phyloP scores from a whole-genome alignment of 1,284 basidiomycete genomes.

The Calocybe gambosa region DNA sequence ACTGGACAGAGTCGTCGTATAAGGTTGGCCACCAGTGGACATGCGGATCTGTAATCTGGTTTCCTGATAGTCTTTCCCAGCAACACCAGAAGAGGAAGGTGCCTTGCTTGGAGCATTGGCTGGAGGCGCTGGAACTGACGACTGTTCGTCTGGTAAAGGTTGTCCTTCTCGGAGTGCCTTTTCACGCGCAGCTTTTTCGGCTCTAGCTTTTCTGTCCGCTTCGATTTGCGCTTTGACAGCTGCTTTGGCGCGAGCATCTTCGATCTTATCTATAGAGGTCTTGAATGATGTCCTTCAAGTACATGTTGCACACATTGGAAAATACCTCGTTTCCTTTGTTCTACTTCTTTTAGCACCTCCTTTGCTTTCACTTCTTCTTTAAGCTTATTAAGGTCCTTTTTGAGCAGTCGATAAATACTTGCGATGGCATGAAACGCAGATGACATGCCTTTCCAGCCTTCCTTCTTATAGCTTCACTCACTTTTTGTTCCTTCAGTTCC shows the following conservation, averaged over 20 bases:
- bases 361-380: conserved; percentile 77
- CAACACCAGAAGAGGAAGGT: conserved; percentile 35
- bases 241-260: conserved; percentile 78
- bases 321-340: conserved; percentile 70
- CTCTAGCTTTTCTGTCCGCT: conserved; percentile 84
- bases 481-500: conserved; percentile 66
- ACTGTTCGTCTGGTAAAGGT: conserved; percentile 33
- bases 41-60: conserved; percentile 83
- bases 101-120: conserved; percentile 30
- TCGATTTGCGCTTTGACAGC: conserved; percentile 91
- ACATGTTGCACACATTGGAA: too few species aligned
- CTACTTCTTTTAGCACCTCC: conserved; percentile 75
- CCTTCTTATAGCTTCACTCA: conserved; percentile 76
- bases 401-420: background rate
- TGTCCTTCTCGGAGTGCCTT: conserved; percentile 81
- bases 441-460: conserved; percentile 74
- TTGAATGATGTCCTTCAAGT: background rate
- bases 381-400: conserved; percentile 63
- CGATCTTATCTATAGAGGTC: conserved; percentile 66
- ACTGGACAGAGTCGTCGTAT: conserved; percentile 75
- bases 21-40: conserved; percentile 71
- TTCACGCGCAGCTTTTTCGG: conserved; percentile 80
- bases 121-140: conserved; percentile 25
- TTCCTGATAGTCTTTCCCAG: conserved; percentile 74
- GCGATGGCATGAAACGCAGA: background rate